phyloP scores from a whole-genome alignment of 331 rosid genomes.

The Spiraea crenata region DNA sequence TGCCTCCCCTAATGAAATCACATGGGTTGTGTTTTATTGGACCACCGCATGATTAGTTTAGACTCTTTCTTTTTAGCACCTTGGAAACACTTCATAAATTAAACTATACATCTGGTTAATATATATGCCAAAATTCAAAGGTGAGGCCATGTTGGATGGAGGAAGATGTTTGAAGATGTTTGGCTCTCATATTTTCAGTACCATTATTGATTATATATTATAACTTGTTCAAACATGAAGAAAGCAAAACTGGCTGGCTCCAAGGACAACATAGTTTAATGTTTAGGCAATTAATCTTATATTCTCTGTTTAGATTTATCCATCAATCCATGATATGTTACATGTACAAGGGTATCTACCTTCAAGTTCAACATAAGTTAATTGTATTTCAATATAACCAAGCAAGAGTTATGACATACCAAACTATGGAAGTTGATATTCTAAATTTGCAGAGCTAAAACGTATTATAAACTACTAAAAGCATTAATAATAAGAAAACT shows the following conservation, averaged over 20 bases:
- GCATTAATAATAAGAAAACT: no score
- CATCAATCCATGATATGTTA: not conserved
- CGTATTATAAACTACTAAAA: no score
- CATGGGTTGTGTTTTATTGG: conserved; percentile 62
- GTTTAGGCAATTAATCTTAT: not conserved
- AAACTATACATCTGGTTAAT: conserved; percentile 25
- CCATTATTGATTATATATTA: conserved; percentile 7
- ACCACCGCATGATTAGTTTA: conserved; percentile 45
- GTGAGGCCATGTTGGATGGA: conserved; percentile 52
- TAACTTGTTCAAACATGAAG: conserved; percentile 18
- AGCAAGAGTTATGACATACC: no score
- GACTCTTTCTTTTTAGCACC: conserved; percentile 39
- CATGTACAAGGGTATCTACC: no score
- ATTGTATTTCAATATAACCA: no score
- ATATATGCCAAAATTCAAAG: conserved; percentile 42
- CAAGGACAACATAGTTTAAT: conserved; percentile 19
- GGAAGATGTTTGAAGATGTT: conserved; percentile 49
- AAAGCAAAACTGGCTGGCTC: conserved; percentile 35
- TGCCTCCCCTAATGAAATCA: conserved; percentile 48
- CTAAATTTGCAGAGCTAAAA: no score
- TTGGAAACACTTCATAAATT: conserved; percentile 42
- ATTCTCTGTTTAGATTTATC: not conserved
- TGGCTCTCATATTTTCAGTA: conserved; percentile 34
- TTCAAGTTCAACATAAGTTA: not conserved
- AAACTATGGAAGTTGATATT: no score